Base-by-base conservation (phyloP, 345 rosid species). In the Arabis alpina region DNA sequence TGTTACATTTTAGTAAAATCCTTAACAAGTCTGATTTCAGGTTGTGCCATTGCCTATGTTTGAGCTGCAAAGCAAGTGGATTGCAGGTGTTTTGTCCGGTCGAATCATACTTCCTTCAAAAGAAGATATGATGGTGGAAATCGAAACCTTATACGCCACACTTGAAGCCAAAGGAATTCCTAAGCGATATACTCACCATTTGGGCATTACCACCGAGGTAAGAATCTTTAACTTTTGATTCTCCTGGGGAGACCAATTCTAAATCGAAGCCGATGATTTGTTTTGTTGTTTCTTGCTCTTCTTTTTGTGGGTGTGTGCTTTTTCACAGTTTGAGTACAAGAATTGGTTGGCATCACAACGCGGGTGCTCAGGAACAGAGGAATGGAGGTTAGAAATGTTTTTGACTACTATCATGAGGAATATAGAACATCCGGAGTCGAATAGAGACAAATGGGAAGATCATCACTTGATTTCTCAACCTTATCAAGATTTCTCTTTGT, bases 21-120 rank as follows among this genome's bases (percentile, higher is more conserved):
- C n/a, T 7, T 61, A 25, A 10, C 52, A 19, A 56, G 5, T 32
- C 7, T 4, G 36, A 32, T 61, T 55, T 55, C 71, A 93, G 97
- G 73, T 81, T 73, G 23, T 54, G 41, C 96, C 96, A 4, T 93
- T 91, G 63, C 84, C 79, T 28, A 13, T 86, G 76, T 82, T n/a
- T n/a, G n/a, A n/a, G n/a, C n/a, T n/a, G n/a, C n/a, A n/a, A n/a
- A n/a, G n/a, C n/a, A n/a, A n/a, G 80, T 93, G 96, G 98, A 79
- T 93, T 55, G 92, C 97, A 0, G 87, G 92, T 67, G 81, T 73
- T 72, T 78, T 93, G 70, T 90, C 94, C 4, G 93, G 96, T 71
- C 80, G 88, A 36, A 71, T 87, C 24, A 50, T 16, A 15, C 91
- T 91, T 61, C 96, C 97, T 15, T 81, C 83, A 0, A 60, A 74